Evolutionary conservation across 306 rosid species (phyloP).

Genomic region (Parietaria judaica): DNA sequence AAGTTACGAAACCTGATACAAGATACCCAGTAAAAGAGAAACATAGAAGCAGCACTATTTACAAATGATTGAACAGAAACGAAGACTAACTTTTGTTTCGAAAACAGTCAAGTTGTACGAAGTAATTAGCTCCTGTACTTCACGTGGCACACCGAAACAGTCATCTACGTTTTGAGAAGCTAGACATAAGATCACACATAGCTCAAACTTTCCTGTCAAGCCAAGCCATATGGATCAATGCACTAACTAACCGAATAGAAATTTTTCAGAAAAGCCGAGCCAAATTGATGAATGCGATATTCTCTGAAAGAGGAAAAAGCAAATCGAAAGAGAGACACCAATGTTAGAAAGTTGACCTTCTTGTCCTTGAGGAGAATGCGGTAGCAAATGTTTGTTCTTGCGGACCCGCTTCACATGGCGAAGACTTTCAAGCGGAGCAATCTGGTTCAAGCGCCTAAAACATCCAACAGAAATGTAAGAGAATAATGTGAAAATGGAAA

Average conservation of each 20-base stretch:
- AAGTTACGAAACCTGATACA: neutral
- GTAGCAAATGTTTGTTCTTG: conserved; percentile 28
- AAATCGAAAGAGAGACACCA: neutral
- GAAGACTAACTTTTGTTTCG: conserved; percentile 73
- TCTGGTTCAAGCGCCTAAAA: conserved; percentile 54
- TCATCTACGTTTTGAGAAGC: conserved; percentile 46
- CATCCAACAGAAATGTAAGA: neutral
- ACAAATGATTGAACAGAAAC: conserved; percentile 2
- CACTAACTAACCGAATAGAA: no score
- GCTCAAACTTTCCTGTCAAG: conserved; percentile 46
- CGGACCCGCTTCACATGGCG: conserved; percentile 72
- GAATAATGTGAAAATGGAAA: neutral
- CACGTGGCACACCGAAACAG: conserved; percentile 36
- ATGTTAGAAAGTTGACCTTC: conserved; percentile 16
- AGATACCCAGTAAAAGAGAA: neutral
- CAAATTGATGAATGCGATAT: neutral
- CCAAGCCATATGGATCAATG: conserved; percentile 10
- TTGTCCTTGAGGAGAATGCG: conserved; percentile 16
- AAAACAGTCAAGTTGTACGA: conserved; percentile 77
- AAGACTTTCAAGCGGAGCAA: conserved; percentile 58
- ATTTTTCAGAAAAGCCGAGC: no score
- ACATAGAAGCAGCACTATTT: no score
- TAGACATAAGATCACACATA: conserved; percentile 57
- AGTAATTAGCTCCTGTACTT: conserved; percentile 48
- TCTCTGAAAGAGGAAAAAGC: no score